Evolutionary conservation across 129 eudicot genomes (phyloP), one percentile per base, ranked within the genome.

Genomic region (Artemisia tridentata): DNA sequence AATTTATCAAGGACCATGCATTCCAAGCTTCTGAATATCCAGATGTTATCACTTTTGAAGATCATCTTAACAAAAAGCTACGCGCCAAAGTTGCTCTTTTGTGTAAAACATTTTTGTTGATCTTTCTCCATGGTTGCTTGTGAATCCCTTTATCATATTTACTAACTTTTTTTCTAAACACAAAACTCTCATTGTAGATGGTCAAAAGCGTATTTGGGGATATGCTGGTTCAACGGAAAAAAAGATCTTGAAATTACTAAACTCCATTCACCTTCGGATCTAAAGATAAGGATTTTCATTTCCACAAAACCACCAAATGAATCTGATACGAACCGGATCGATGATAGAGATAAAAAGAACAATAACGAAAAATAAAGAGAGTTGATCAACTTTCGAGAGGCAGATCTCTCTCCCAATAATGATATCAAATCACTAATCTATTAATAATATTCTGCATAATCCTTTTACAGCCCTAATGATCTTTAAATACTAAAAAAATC

Each of bases 291-390:
- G 78, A 86, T 86, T 21, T 10, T 58, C 69, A 83, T 86, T 65
- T 86, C 91, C 29, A 86, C 91, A 16, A 86, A 83, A 75, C 91
- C 80, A 72, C 88, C 88, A 75, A 72, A 68, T 49, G 84, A 78
- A n/a, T n/a, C n/a, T n/a, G n/a, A n/a, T n/a, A n/a, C n/a, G n/a
- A n/a, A n/a, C n/a, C n/a, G n/a, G n/a, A n/a, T n/a, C n/a, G n/a
- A n/a, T n/a, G n/a, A n/a, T n/a, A n/a, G n/a, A n/a, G n/a, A n/a
- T n/a, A n/a, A n/a, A n/a, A n/a, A n/a, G n/a, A n/a, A n/a, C n/a
- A n/a, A n/a, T n/a, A n/a, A n/a, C n/a, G n/a, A n/a, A n/a, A n/a
- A n/a, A n/a, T n/a, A n/a, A n/a, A n/a, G n/a, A n/a, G n/a, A n/a
- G n/a, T n/a, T n/a, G n/a, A n/a, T n/a, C n/a, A n/a, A n/a, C n/a